These are phyloP conservation scores for Phylloporus arenicola DNA, from an alignment of 768 basidiomycete genomes.

Conservation along the genomic window DNA sequence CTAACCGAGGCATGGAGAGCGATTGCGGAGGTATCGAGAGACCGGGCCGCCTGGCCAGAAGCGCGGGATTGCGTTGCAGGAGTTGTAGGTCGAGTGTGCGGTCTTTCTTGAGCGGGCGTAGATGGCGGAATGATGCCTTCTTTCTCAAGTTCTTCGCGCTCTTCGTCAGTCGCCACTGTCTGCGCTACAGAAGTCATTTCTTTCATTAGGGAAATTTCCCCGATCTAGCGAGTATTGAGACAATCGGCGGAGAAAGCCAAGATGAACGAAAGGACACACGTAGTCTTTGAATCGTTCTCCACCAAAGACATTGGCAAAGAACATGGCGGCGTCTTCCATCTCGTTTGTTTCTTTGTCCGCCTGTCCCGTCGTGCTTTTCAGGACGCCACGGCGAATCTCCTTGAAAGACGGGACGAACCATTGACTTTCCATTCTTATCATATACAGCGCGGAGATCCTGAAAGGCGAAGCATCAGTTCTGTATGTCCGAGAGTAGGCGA, in stretches of 20 bases:
- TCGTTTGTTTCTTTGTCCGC: conserved; percentile 74
- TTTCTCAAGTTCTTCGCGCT: conserved; percentile 80
- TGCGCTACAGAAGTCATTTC: conserved; percentile 83
- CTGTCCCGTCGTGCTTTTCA: conserved; percentile 29
- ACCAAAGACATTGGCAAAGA: conserved; percentile 95
- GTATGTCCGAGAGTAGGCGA: conserved; percentile 6
- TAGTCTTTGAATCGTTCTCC: conserved; percentile 89
- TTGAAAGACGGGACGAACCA: conserved; percentile 43
- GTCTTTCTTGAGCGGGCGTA: conserved; percentile 13
- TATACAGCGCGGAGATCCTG: conserved; percentile 85
- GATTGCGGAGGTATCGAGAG: conserved; percentile 14
- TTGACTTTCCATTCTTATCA: conserved; percentile 91
- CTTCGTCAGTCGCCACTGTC: conserved; percentile 89
- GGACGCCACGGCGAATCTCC: conserved; percentile 3
- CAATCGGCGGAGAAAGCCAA: background rate
- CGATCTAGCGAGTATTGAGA: conserved; percentile 55
- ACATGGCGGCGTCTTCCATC: conserved; percentile 89
- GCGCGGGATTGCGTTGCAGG: conserved; percentile 9
- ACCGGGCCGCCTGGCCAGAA: conserved; percentile 2
- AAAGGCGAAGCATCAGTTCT: conserved; percentile 7
- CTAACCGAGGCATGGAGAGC: conserved; percentile 16
- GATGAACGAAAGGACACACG: conserved; percentile 43
- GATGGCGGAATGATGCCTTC: conserved; percentile 42
- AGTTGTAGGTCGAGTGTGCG: conserved; percentile 15
- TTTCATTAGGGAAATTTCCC: conserved; percentile 94